Evolutionary conservation across 306 rosid genomes (phyloP), one percentile per base, ranked within the genome.

Genomic region (Benincasa hispida): DNA sequence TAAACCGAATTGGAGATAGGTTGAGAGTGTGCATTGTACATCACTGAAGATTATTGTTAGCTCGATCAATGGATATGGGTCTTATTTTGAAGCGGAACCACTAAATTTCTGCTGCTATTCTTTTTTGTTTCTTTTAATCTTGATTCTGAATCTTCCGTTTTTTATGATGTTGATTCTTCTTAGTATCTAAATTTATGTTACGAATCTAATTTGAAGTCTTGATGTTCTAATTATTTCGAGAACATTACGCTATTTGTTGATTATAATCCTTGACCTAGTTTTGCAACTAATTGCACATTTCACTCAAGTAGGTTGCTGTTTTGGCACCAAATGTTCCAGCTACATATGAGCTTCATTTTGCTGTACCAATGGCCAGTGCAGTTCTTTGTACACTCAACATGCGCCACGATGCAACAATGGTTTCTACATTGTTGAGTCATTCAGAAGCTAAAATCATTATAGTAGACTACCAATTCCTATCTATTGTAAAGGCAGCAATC

Each of bases 271-370:
- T 32, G 19, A 25, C 24, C 76, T 72, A 50, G 19, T 57, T 27
- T 79, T 48, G 25, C 22, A 48, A 68, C 61, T 24, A 53, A 65
- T 45, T 45, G 9, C 13, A 30, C 70, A 15, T n/a, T 55, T 56
- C 39, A 6, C 21, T 75, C 8, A 34, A 75, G 35, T 39, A 75
- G 69, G 78, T 75, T 57, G 78, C 97, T 37, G 86, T 82, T 35
- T 9, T 91, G 19, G 90, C 97, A 15, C 95, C 94, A 2, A 91
- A 91, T 74, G 54, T 84, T 75, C 97, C 94, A 1, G 86, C 97
- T 81, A 88, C 85, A 91, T 89, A 87, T 69, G 94, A 91, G 87
- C 94, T 89, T 63, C 94, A 89, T 56, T 91, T 91, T 70, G 91
- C 97, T 42, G 85, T 87, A 37, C 94, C 94, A 56, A 89, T 91